These are phyloP conservation scores for Ceratobasidium sp. DNA, from an alignment of 1,284 basidiomycete species.

Conservation along the genomic window DNA sequence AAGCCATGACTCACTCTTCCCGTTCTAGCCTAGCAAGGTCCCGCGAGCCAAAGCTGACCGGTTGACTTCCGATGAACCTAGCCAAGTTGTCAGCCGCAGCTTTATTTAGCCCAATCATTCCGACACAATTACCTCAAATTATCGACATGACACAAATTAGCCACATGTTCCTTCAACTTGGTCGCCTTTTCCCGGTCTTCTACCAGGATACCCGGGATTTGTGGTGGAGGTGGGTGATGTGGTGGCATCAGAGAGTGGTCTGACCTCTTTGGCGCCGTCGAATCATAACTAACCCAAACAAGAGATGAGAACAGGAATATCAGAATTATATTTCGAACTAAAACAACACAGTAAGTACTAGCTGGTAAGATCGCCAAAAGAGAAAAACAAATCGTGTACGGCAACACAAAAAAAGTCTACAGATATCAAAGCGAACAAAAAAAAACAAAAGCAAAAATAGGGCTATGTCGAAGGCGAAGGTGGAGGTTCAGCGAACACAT, in stretches of 20 bases:
- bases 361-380: constrained; percentile 33
- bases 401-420: constrained; percentile 42
- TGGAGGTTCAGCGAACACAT: constrained; percentile 72
- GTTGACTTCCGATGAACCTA: constrained; percentile 95
- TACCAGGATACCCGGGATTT: constrained; percentile 73
- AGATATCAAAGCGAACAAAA: constrained; percentile 36
- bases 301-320: constrained; percentile 2
- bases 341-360: not conserved
- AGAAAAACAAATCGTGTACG: constrained; percentile 51
- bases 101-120: not conserved
- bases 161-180: constrained; percentile 74
- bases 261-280: not conserved
- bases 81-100: constrained; percentile 12
- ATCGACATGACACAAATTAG: constrained; percentile 74
- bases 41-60: constrained; percentile 83
- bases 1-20: constrained; percentile 75
- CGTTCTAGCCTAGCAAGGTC: constrained; percentile 83
- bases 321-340: constrained; percentile 62
- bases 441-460: constrained; percentile 47
- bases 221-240: constrained; percentile 60
- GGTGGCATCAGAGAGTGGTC: constrained; percentile 25
- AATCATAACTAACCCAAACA: constrained; percentile 13
- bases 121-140: constrained; percentile 65
- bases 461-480: constrained; percentile 48
- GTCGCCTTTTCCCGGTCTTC: constrained; percentile 68